Base-by-base conservation (phyloP, 106 monocot genomes). In the Dendrobium catenatum region DNA sequence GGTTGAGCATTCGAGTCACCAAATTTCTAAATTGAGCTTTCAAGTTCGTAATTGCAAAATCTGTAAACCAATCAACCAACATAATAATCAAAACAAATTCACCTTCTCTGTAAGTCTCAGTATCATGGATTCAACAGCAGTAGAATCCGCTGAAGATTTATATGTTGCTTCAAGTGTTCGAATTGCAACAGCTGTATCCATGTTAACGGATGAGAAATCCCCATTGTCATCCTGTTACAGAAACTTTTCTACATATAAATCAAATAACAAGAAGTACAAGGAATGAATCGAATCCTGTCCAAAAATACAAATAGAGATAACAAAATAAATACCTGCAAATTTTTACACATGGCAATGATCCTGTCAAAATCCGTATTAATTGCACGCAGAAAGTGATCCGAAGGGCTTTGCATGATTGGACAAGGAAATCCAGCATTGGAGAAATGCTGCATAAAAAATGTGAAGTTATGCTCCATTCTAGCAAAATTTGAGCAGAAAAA, bases 151-250 rank as follows among this genome's bases (percentile, higher is more conserved):
- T 17, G 99, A 99, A 58, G 87, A 89, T 77, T 88, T 91, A 83
- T 95, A 99, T 41, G 95, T 99, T 26, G 95, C 95, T 91, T 99
- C 95, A 46, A 99, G 90, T 11, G 99, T 99, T 75, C 95, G 88
- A 61, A 99, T 99, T 70, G 99, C 99, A 83, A 95, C 95, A 85
- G 99, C 93, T 80, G 99, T 99, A 82, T 99, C 99, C 95, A 99
- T 99, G 79, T 90, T 99, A 43, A 99, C 99, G 27, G 99, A 95
- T 81, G 98, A 95, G 78, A 99, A 91, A 79, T 99, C 95, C 26
- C 95, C 91, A 80, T 93, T 81, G 81, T 99, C 99, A 88, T 95
- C 91, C 95, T 95, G 90, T 49, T 42, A 66, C 43, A 67, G 15
- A 73, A 77, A 17, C 41, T 75, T 75, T 24, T 9, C 43, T 42